Evolutionary conservation across 257 asterid genomes (phyloP).

Genomic region (Solanum pimpinellifolium): DNA sequence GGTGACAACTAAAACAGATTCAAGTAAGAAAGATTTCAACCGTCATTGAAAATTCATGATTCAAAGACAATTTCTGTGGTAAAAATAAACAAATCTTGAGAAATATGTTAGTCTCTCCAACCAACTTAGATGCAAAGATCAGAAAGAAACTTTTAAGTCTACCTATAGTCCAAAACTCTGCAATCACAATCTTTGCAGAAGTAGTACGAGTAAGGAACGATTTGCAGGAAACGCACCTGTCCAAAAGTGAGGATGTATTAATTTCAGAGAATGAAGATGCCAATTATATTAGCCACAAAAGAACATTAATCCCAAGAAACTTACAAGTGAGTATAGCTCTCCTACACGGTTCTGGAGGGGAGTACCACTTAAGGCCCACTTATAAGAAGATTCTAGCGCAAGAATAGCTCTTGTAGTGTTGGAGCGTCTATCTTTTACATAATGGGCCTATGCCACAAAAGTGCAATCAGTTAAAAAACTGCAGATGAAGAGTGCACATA

Average conservation of each 20-base stretch:
- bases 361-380: conserved; percentile 97
- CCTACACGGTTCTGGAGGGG: conserved; percentile 99
- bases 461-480: neutral
- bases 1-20: neutral
- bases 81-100: neutral
- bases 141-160: conserved; percentile 4
- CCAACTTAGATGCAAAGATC: neutral
- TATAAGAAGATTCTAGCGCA: conserved; percentile 63
- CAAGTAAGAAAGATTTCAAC: neutral
- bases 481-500: neutral
- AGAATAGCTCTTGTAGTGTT: conserved; percentile 83
- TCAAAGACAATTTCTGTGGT: neutral
- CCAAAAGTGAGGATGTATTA: conserved; percentile 1
- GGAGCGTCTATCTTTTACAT: conserved; percentile 73
- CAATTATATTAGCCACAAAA: neutral
- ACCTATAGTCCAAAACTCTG: conserved; percentile 78
- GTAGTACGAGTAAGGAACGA: conserved; percentile 75
- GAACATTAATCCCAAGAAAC: conserved; percentile 11
- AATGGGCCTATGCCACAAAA: conserved; percentile 59
- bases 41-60: neutral
- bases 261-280: neutral
- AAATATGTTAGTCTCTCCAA: neutral
- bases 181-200: conserved; percentile 98
- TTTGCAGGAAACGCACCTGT: conserved; percentile 90
- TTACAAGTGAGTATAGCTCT: conserved; percentile 94